These are phyloP conservation scores for Colletotrichum orbiculare DNA, from an alignment of 2,329 filamentous ascomycete genomes.

Conservation along the genomic window DNA sequence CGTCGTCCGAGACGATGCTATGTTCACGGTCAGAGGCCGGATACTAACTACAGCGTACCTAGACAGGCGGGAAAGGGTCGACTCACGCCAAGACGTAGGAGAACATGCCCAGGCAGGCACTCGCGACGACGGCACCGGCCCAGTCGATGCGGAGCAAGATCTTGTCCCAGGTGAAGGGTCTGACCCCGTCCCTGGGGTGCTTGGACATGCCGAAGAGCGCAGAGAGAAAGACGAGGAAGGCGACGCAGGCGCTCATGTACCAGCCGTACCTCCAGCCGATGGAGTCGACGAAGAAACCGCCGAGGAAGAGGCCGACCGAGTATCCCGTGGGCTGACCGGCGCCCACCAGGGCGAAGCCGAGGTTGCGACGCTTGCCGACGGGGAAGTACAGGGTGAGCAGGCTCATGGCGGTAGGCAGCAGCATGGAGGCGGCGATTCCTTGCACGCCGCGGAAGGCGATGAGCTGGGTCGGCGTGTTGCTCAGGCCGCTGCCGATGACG, in stretches of 20 bases:
- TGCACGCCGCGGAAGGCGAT: slow-evolving; percentile 53
- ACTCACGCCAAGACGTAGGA: slow-evolving; percentile 65
- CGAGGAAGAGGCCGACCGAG: slow-evolving; percentile 60
- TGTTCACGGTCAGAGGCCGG: slow-evolving; percentile 34
- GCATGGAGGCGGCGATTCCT: slow-evolving; percentile 50
- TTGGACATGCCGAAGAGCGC: slow-evolving; percentile 40
- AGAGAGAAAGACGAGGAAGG: too few species aligned
- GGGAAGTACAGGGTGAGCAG: slow-evolving; percentile 48
- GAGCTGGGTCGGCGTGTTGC: slow-evolving; percentile 55
- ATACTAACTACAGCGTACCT: background rate
- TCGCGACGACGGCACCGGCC: slow-evolving; percentile 61
- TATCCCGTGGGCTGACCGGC: slow-evolving; percentile 61
- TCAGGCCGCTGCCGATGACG: slow-evolving; percentile 47
- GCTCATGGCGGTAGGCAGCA: slow-evolving; percentile 49
- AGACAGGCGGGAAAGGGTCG: slow-evolving; percentile 19
- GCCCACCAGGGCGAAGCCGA: slow-evolving; percentile 57
- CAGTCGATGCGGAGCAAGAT: slow-evolving; percentile 56
- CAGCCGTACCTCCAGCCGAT: slow-evolving; percentile 61
- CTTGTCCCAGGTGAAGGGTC: slow-evolving; percentile 43
- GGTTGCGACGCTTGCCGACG: slow-evolving; percentile 49
- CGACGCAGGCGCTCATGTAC: slow-evolving; percentile 41
- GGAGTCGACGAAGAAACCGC: slow-evolving; percentile 58
- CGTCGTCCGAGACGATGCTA: slow-evolving; percentile 49
- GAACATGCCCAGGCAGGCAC: slow-evolving; percentile 57
- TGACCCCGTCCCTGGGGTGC: too few species aligned